Evolutionary conservation across 169 alveolate genomes (phyloP), one percentile per base, ranked within the genome.

Genomic region (Cryptosporidium ubiquitum): DNA sequence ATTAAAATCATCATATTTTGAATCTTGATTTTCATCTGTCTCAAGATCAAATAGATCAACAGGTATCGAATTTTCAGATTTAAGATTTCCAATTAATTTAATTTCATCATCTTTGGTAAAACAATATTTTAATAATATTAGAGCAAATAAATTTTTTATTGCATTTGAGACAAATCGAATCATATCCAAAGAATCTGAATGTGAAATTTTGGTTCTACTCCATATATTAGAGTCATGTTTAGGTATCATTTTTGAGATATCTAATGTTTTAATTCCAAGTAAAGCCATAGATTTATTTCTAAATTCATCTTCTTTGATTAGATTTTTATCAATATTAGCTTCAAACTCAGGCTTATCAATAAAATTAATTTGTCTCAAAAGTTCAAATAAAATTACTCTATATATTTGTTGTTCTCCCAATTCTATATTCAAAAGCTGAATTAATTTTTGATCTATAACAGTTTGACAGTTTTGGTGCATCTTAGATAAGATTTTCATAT

Each of bases 391-490:
- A 6, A 79, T 26, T 3, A 79, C 68, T 35, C 55, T 79, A 29
- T 58, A 79, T 39, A 79, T 79, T 29, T 58, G 51, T 20, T 58
- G 57, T n/a, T 23, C 75, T 3, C 57, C 26, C 31, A 79, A 64
- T 47, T 79, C 89, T 35, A 79, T 61, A 29, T 79, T 79, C 16
- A 79, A 39, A 16, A 79, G 55, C 47, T 79, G 71, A 23, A 79
- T 58, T 26, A 79, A 35, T 18, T 31, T 79, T 6, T 79, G 89
- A 49, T 79, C 89, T 14, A 79, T 47, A 29, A 31, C 40, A 10
- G 44, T 39, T 35, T 79, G 79, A 26, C 89, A 79, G 55, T 79
- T 33, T n/a, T 31, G 40, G 44, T 79, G 89, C 89, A 79, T 79
- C 44, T 64, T 64, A 39, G 33, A 31, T 61, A 79, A 23, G 47